A percentile compares a stretch with the other conserved stretches of the same genome.
Evolutionary conservation across 768 basidiomycete species (phyloP).

Genomic region (Rhodotorula paludigena): DNA sequence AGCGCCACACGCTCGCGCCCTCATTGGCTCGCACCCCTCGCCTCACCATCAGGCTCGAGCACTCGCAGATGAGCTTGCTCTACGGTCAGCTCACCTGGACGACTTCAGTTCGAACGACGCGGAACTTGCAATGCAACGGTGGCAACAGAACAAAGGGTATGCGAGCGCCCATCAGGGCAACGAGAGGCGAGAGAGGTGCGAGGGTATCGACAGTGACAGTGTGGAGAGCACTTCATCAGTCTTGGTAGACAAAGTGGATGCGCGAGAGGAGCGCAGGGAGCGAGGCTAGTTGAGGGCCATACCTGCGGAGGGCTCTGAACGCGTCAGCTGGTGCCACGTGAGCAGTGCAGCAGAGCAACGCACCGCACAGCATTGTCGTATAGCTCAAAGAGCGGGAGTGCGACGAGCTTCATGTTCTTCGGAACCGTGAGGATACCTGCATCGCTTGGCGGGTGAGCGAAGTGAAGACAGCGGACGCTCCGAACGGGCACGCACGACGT

Average conservation of each 20-base stretch:
- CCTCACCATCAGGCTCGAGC: too few relatives aligned
- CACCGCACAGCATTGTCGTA: conserved; percentile 94
- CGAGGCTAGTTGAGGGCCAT: conserved; percentile 88
- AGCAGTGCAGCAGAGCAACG: conserved; percentile 17
- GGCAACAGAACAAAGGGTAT: too few relatives aligned
- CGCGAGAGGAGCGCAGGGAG: conserved; percentile 87
- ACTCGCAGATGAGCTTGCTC: too few relatives aligned
- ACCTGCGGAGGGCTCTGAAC: conserved; percentile 50
- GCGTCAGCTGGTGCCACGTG: not conserved
- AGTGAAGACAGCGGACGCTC: not conserved
- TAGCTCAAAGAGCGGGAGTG: conserved; percentile 91
- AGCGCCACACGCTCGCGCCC: too few relatives aligned
- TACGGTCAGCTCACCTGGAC: too few relatives aligned
- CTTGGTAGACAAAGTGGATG: conserved; percentile 61
- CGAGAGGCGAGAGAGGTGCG: too few relatives aligned
- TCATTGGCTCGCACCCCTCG: too few relatives aligned
- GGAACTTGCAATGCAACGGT: too few relatives aligned
- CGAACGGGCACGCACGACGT: conserved; percentile 59
- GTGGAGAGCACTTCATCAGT: not conserved
- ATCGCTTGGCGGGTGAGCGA: not conserved
- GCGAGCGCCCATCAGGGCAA: too few relatives aligned
- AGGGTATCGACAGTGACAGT: not conserved
- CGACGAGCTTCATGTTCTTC: conserved; percentile 97
- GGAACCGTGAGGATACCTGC: conserved; percentile 95
- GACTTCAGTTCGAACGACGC: too few relatives aligned